These are phyloP conservation scores for Lecanicillium sp. DNA, from an alignment of 2,329 filamentous ascomycete species.

Conservation along the genomic window DNA sequence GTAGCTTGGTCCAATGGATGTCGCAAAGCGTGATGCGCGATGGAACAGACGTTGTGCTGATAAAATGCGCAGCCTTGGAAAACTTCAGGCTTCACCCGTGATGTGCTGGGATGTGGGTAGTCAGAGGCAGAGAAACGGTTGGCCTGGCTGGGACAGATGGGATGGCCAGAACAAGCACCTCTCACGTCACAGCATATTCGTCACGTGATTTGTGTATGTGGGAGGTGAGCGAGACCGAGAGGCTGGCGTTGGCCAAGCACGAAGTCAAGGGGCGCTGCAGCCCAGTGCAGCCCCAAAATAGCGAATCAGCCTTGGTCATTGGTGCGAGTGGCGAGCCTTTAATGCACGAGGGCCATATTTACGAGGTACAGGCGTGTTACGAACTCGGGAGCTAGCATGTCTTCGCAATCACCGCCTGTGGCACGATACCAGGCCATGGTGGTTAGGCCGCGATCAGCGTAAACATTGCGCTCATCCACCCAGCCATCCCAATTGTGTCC, in stretches of 20 bases:
- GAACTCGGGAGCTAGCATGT: no score
- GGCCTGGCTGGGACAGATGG: slow-evolving; percentile 13
- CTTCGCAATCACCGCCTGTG: no score
- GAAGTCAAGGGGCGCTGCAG: slow-evolving; percentile 6
- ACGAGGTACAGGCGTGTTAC: no score
- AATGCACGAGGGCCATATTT: neutral
- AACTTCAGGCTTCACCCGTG: slow-evolving; percentile 10
- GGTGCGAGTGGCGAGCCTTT: neutral
- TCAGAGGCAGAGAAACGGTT: slow-evolving; percentile 6
- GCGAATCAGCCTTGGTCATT: slow-evolving; percentile 3
- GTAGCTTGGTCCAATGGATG: slow-evolving; percentile 13
- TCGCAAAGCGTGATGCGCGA: slow-evolving; percentile 13
- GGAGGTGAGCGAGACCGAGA: slow-evolving; percentile 9
- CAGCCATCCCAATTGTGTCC: neutral
- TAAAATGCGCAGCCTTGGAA: slow-evolving; percentile 12
- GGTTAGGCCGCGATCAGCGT: slow-evolving; percentile 2
- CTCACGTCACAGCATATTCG: slow-evolving; percentile 15
- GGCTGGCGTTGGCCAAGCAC: slow-evolving; percentile 11
- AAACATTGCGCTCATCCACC: neutral
- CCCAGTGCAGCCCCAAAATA: neutral
- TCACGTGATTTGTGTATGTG: slow-evolving; percentile 13
- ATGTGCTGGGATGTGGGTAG: slow-evolving; percentile 13
- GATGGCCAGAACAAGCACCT: slow-evolving; percentile 9
- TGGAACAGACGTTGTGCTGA: slow-evolving; percentile 6
- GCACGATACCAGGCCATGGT: slow-evolving; percentile 4